Base-by-base conservation (phyloP, 2,329 filamentous ascomycete species). In the Talaromyces sp. region DNA sequence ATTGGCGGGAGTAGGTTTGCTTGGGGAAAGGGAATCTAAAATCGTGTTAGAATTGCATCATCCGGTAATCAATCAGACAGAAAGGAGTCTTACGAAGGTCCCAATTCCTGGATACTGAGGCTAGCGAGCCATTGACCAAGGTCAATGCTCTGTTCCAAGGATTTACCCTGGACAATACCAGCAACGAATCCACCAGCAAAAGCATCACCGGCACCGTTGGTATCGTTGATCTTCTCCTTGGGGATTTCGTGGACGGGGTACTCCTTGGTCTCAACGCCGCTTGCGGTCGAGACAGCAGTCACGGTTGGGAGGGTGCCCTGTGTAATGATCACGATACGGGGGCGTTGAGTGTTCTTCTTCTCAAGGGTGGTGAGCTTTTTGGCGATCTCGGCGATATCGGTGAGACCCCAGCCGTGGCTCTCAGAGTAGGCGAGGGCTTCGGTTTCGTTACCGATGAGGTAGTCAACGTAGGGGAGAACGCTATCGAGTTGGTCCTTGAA, bases 91-190 rank as follows among this genome's bases (percentile, higher is more conserved):
- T 89, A 98, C 89, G 92, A 95, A 80, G 93, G 93, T 71, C 95
- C 95, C 71, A 97, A 83, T 81, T 98, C 93, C 82, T 93, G 88
- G 77, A 99, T 93, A 83, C 92, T 95, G 72, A 96, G 83, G 73
- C 89, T 89, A 57, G 95, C 95, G 68, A 99, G 86, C 95, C 95
- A 99, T 80, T 97, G 93, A 67, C 95, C 95, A 85, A 95, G 91
- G 77, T 97, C 90, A 70, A 99, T 84, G 72, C 85, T 85, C 68
- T 88, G 86, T 71, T 90, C 88, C 58, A 99, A 83, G 61, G 86
- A 76, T 82, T 95, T 91, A 77, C 90, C 92, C 78, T 93, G 84
- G 66, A 96, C 88, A 67, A 98, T 83, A 74, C 93, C 95, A 60
- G 95, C 95, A 62, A 91, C 83, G 80, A 99, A 92, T 67, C 95